Percentiles rank a stretch among this genome's conserved stretches.
These are phyloP conservation scores for Aurinia saxatilis DNA, from an alignment of 345 rosid genomes.

Conservation along the genomic window DNA sequence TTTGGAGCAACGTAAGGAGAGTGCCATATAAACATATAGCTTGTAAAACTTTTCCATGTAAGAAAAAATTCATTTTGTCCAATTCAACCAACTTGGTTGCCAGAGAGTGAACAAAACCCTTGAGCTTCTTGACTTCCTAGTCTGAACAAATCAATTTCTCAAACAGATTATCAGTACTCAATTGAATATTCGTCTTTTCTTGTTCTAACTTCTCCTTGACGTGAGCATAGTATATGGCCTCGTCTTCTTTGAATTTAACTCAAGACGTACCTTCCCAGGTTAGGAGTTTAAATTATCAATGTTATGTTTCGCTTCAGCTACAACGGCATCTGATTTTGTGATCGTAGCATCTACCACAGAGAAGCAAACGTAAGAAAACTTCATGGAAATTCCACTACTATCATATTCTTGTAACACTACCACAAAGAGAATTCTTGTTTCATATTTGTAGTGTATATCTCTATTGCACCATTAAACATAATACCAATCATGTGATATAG, in stretches of 20 bases:
- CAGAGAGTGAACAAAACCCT: slow-evolving; percentile 40
- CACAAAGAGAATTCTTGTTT: not conserved
- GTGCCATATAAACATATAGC: slow-evolving; percentile 45
- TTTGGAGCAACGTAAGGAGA: slow-evolving; percentile 44
- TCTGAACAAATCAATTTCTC: slow-evolving; percentile 39
- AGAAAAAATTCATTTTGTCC: slow-evolving; percentile 47
- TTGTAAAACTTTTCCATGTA: slow-evolving; percentile 41
- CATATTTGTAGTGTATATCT: not conserved
- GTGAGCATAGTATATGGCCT: slow-evolving; percentile 39
- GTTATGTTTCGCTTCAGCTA: slow-evolving; percentile 32
- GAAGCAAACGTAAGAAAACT: too few relatives aligned
- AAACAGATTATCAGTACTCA: slow-evolving; percentile 40
- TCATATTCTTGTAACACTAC: not conserved
- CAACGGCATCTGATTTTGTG: not conserved
- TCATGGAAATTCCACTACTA: too few relatives aligned
- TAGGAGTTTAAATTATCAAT: slow-evolving; percentile 48
- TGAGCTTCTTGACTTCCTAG: slow-evolving; percentile 47
- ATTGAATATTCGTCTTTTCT: slow-evolving; percentile 45
- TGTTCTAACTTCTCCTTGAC: slow-evolving; percentile 50
- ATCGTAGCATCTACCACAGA: not conserved
- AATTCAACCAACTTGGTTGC: slow-evolving; percentile 47
- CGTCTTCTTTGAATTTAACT: slow-evolving; percentile 45
- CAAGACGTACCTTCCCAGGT: slow-evolving; percentile 43
- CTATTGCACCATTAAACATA: not conserved
- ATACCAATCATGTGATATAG: too few relatives aligned